Base-by-base conservation (phyloP, 345 rosid species). In the Abelmoschus esculentus region DNA sequence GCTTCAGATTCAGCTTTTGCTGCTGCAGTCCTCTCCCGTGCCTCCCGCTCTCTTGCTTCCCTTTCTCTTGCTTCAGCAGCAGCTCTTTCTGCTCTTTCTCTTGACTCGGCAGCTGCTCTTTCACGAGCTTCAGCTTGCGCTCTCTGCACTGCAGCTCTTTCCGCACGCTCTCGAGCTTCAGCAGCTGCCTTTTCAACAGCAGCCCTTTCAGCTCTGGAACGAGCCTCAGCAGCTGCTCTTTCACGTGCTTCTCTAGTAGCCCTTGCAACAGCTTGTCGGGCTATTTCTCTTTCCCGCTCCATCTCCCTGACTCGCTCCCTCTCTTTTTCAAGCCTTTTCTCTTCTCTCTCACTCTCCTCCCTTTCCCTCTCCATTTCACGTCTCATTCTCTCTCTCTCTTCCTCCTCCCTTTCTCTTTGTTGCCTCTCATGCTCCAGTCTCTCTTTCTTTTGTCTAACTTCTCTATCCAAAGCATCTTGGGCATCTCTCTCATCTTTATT, bases 71-170 rank as follows among this genome's bases (percentile, higher is more conserved):
- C 26, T 22, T 22, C 26, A 0, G 26, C 26, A 22, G 26, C 26
- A 22, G 97, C 97, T 79, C 86, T 90, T 77, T 87, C 98, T 70
- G 97, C 97, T 79, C 86, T 90, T 77, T 87, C 98, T 70, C 75
- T 84, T 44, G 98, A 97, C 50, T 82, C 97, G 32, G 80, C 78
- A 19, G 96, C 98, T 67, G 96, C 96, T 75, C 98, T 86, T 81
- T 90, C 96, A 79, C 97, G 95, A 58, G 97, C 99, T 85, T 95
- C 99, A 63, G 96, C 90, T 73, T 89, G 91, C 12, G 84, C 99
- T 83, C 99, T 87, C 72, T 84, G 93, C 73, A 93, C 96, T 10
- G 97, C 26, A 22, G 26, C 26, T 1, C 26, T 22, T 22, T 22
- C 26, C 26, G 26, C 26, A 22, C 26, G 26, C 26, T 22, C 26